Percentiles rank a stretch among this genome's conserved stretches.
These are phyloP conservation scores for Microbotryum saponariae DNA, from an alignment of 1,284 basidiomycete species.

Conservation along the genomic window DNA sequence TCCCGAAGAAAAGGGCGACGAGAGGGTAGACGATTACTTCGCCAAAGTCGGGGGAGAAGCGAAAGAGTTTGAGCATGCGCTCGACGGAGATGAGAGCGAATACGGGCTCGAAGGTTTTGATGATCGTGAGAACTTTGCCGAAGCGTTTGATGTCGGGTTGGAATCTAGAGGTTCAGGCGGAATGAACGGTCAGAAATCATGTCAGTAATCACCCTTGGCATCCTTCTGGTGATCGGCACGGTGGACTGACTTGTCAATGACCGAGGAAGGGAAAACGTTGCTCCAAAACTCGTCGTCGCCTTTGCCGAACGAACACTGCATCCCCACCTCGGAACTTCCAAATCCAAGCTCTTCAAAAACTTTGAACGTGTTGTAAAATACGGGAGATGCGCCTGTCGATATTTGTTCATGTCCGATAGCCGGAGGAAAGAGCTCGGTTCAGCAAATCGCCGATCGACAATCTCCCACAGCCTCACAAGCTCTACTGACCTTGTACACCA, in stretches of 20 bases:
- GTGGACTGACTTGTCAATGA: constrained; percentile 42
- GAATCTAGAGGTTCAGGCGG: neutral
- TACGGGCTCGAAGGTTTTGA: constrained; percentile 51
- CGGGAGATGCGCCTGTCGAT: constrained; percentile 15
- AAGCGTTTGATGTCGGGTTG: constrained; percentile 53
- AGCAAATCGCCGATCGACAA: constrained; percentile 50
- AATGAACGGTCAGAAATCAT: neutral
- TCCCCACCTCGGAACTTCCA: constrained; percentile 50
- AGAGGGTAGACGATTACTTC: constrained; percentile 42
- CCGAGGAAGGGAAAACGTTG: constrained; percentile 55
- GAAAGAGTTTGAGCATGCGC: constrained; percentile 52
- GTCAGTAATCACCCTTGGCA: neutral
- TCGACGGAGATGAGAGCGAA: constrained; percentile 57
- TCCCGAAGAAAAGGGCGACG: constrained; percentile 34
- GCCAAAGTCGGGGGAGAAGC: constrained; percentile 49
- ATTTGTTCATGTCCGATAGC: constrained; percentile 16
- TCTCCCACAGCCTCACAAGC: constrained; percentile 41
- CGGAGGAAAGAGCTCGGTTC: constrained; percentile 36
- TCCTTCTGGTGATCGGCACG: neutral
- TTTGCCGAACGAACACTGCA: constrained; percentile 59
- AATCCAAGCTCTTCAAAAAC: constrained; percentile 53
- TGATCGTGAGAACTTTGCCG: constrained; percentile 49
- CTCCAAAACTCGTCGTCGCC: constrained; percentile 54
- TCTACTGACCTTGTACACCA: constrained; percentile 28
- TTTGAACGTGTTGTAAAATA: constrained; percentile 32